phyloP scores from a whole-genome alignment of 2,329 filamentous ascomycete species.

The Cladophialophora bantiana region DNA sequence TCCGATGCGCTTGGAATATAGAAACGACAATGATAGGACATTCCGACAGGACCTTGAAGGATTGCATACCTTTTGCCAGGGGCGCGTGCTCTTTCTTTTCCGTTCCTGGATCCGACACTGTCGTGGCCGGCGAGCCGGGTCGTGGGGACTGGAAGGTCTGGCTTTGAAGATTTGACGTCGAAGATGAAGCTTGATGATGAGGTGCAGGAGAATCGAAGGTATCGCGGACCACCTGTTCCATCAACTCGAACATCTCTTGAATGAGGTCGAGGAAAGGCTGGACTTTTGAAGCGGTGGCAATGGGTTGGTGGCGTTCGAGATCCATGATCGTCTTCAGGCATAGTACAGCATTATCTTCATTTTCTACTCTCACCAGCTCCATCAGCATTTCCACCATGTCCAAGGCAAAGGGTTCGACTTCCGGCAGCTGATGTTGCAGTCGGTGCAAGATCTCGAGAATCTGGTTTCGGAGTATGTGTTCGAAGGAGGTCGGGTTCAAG shows the following conservation, averaged over 20 bases:
- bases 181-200: constrained; percentile 46
- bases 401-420: constrained; percentile 87
- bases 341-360: constrained; percentile 98
- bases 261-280: constrained; percentile 91
- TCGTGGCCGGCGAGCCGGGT: constrained; percentile 86
- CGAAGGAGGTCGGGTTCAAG: constrained; percentile 86
- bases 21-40: constrained; percentile 99
- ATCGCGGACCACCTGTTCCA: constrained; percentile 92
- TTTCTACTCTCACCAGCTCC: constrained; percentile 85
- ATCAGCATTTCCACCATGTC: constrained; percentile 92
- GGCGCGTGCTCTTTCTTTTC: constrained; percentile 84
- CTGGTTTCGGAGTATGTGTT: constrained; percentile 94
- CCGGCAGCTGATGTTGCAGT: constrained; percentile 74
- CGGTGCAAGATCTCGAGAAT: constrained; percentile 94
- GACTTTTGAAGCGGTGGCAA: constrained; percentile 79
- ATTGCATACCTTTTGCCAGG: constrained; percentile 92
- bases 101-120: constrained; percentile 75
- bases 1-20: constrained; percentile 91
- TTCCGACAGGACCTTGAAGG: constrained; percentile 97
- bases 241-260: constrained; percentile 92
- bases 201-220: constrained; percentile 80
- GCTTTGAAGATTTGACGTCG: constrained; percentile 59
- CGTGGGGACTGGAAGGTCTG: constrained; percentile 85
- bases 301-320: constrained; percentile 89
- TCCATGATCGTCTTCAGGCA: constrained; percentile 99